Evolutionary conservation across 805 yeast species (phyloP).

Genomic region (Lachancea thermotolerans): DNA sequence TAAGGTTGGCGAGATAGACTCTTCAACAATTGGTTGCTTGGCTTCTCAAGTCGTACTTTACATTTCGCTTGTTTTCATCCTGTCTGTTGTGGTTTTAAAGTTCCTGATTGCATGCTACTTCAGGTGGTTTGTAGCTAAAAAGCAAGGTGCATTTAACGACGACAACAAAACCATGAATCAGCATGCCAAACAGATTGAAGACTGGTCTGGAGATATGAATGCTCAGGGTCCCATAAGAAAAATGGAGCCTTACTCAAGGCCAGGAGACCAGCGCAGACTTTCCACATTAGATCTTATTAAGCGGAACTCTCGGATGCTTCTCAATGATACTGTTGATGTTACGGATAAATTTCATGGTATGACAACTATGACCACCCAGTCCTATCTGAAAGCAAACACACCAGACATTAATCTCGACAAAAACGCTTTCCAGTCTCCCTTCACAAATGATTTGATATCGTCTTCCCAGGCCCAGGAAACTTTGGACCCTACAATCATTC

Average conservation of each 20-base stretch:
- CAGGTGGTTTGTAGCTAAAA: slow-evolving; percentile 72
- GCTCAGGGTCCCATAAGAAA: slow-evolving; percentile 45
- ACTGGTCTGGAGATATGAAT: slow-evolving; percentile 71
- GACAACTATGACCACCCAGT: slow-evolving; percentile 61
- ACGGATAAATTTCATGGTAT: slow-evolving; percentile 17
- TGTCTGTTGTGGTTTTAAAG: slow-evolving; percentile 70
- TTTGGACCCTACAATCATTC: slow-evolving; percentile 53
- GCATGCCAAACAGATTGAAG: slow-evolving; percentile 65
- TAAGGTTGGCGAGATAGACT: slow-evolving; percentile 84
- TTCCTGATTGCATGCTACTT: slow-evolving; percentile 84
- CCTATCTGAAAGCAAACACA: slow-evolving; percentile 4
- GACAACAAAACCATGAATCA: slow-evolving; percentile 54
- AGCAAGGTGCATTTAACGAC: slow-evolving; percentile 70
- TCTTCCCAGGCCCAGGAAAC: slow-evolving; percentile 32
- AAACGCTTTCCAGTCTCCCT: slow-evolving; percentile 3
- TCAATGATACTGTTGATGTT: neutral
- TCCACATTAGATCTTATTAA: slow-evolving; percentile 7
- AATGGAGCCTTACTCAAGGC: slow-evolving; percentile 47
- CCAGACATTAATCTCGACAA: neutral
- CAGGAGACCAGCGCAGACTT: slow-evolving; percentile 27
- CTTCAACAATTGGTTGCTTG: slow-evolving; percentile 88
- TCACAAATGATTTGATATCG: slow-evolving; percentile 4
- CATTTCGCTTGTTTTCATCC: slow-evolving; percentile 75
- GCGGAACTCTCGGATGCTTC: slow-evolving; percentile 7
- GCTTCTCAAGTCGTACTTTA: slow-evolving; percentile 80